Conservation (phyloP, 2,329 filamentous ascomycete species). For the Xylariaceae sp. region DNA sequence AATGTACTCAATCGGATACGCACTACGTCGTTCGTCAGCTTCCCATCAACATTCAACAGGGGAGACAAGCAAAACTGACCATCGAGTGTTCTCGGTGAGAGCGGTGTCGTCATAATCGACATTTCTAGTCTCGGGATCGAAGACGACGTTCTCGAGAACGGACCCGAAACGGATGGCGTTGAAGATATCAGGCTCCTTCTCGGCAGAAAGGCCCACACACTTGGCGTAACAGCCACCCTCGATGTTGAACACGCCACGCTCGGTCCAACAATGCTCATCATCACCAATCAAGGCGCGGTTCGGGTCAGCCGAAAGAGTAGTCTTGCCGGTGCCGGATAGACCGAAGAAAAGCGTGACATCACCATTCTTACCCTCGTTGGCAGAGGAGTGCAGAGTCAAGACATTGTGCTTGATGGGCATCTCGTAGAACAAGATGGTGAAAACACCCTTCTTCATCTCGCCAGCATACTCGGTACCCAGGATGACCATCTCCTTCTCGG, state of each 20-base stretch:
- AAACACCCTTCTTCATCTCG: slow-evolving; percentile 96
- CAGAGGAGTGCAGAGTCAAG: slow-evolving; percentile 94
- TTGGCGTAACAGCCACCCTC: slow-evolving; percentile 99
- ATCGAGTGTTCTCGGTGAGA: slow-evolving; percentile 96
- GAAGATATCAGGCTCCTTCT: slow-evolving; percentile 99
- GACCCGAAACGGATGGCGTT: slow-evolving; percentile 94
- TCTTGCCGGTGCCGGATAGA: slow-evolving; percentile 97
- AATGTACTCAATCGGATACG: slow-evolving; percentile 99
- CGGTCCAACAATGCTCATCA: slow-evolving; percentile 99
- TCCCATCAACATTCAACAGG: slow-evolving; percentile 11
- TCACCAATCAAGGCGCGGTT: slow-evolving; percentile 96
- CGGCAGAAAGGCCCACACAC: slow-evolving; percentile 91
- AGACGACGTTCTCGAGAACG: slow-evolving; percentile 97
- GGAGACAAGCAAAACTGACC: slow-evolving; percentile 34
- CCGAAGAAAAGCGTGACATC: slow-evolving; percentile 99
- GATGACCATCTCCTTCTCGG: slow-evolving; percentile 99
- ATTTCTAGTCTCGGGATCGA: slow-evolving; percentile 79
- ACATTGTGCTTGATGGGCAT: slow-evolving; percentile 99
- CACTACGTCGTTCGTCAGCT: slow-evolving; percentile 37
- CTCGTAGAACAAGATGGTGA: slow-evolving; percentile 99
- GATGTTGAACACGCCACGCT: slow-evolving; percentile 97
- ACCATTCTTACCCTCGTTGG: slow-evolving; percentile 90
- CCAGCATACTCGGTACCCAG: slow-evolving; percentile 97
- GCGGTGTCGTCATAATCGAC: slow-evolving; percentile 96
- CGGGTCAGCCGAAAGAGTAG: slow-evolving; percentile 91